Conservation (phyloP, 768 basidiomycete genomes). For the Podaxis sp. region DNA sequence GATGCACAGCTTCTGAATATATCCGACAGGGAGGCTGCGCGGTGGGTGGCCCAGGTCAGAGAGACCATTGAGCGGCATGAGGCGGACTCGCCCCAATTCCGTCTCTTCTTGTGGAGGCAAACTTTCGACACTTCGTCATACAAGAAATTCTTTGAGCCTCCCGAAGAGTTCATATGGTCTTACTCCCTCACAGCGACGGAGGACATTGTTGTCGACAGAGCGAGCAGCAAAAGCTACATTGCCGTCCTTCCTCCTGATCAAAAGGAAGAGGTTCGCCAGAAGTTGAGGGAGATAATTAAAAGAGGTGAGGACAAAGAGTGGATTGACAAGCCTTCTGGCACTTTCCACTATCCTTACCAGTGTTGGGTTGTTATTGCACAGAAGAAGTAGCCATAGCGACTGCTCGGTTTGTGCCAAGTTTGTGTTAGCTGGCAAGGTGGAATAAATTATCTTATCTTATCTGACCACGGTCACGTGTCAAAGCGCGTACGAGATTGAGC, state of each 20-base stretch:
- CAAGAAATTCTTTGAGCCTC: conserved; percentile 53
- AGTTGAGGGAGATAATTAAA: conserved; percentile 56
- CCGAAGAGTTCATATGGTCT: conserved; percentile 54
- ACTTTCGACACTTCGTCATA: conserved; percentile 68
- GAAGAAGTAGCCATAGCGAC: conserved; percentile 24
- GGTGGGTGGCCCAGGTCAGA: conserved; percentile 77
- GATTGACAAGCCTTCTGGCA: conserved; percentile 71
- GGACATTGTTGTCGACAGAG: conserved; percentile 62
- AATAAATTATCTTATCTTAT: neutral
- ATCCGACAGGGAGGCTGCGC: conserved; percentile 47
- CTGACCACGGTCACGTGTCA: neutral
- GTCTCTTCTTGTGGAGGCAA: conserved; percentile 70
- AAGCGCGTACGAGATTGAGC: conserved; percentile 1
- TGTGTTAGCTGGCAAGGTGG: too few species aligned
- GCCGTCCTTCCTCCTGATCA: conserved; percentile 59
- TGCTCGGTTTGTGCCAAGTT: neutral
- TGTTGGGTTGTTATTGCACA: conserved; percentile 56
- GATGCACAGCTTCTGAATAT: neutral
- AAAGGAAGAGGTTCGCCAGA: conserved; percentile 49
- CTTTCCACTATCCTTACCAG: conserved; percentile 82
- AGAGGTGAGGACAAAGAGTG: conserved; percentile 65
- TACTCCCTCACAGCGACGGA: conserved; percentile 54
- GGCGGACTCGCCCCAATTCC: conserved; percentile 78
- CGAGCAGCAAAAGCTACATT: conserved; percentile 85
- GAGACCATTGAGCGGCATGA: conserved; percentile 71